These are phyloP conservation scores for Penicillium sp. DNA, from an alignment of 2,329 filamentous ascomycete genomes.

Conservation along the genomic window DNA sequence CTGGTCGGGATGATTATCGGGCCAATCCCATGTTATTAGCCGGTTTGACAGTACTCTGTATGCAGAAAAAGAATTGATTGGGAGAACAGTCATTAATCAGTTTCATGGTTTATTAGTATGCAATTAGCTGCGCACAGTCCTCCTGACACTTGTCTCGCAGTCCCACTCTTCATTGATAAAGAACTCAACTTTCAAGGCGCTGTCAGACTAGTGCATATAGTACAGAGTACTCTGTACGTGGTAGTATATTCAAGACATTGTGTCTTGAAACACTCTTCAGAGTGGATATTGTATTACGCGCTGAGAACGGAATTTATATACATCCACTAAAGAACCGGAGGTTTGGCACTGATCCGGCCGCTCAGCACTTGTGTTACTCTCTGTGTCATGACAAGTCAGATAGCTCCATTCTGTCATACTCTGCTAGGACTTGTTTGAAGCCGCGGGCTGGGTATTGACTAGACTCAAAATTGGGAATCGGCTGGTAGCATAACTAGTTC, in stretches of 20 bases:
- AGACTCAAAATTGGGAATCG: too few species aligned
- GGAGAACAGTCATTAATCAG: background rate
- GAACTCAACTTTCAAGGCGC: background rate
- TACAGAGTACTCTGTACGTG: too few species aligned
- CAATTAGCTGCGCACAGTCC: background rate
- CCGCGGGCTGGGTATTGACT: too few species aligned
- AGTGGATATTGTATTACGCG: background rate
- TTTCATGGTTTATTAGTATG: background rate
- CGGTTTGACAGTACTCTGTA: background rate
- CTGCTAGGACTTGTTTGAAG: background rate
- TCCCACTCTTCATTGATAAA: background rate
- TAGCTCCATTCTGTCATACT: background rate
- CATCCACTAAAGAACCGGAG: too few species aligned
- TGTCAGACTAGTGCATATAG: background rate
- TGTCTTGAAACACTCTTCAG: too few species aligned
- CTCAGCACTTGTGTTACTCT: background rate
- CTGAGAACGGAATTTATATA: background rate
- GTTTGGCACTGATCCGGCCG: background rate
- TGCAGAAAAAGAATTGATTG: background rate
- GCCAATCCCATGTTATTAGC: background rate
- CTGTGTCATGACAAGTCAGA: background rate
- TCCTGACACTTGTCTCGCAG: background rate
- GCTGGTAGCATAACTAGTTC: too few species aligned
- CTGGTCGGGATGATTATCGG: background rate
- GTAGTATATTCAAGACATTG: background rate